Evolutionary conservation across 2,329 filamentous ascomycete genomes (phyloP), one percentile per base, ranked within the genome.

Genomic region (Pleoardoris graminearum): DNA sequence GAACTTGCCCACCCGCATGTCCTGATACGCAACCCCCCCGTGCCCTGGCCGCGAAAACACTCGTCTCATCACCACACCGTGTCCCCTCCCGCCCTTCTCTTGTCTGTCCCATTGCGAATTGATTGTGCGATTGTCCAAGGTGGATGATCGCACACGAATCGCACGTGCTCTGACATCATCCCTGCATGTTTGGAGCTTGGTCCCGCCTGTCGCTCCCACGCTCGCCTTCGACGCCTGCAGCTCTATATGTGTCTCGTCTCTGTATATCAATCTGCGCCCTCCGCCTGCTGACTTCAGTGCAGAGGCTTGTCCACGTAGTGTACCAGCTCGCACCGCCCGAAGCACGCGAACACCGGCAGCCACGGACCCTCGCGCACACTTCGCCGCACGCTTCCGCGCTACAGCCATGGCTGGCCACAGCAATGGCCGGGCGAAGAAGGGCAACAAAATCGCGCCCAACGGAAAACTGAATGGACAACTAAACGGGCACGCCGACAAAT

Each of bases 381-480:
- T 32, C 25, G 36, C 32, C 37, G 19, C 50, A 42, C 29, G 32
- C 38, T 43, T 17, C 21, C 22, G 41, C 29, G 45, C 51, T 49
- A 61, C 61, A 59, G 66, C 58, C 53, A 75, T 75, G 71, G 70
- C 69, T 62, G 65, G 58, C 54, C 69, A 66, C 52, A 68, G 65
- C 59, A 73, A 73, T 59, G 70, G 70, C 51, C 63, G 66, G 57
- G 68, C 68, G 30, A 75, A 70, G 59, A 70, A 69, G 66, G 56
- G 61, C 42, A 69, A 70, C 54, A 70, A 62, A 36, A 30, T 63
- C 21, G 47, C 66, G 12, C 52, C 59, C 27, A 70, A 68, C 50
- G 65, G 65, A 39, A 54, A 57, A 16, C 19, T 53, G 27, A 69
- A 66, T 33, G 30, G 33, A 7, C 33, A 59, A 44, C 43, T 59